phyloP scores from a whole-genome alignment of 331 rosid genomes.

The Arachis monticola region DNA sequence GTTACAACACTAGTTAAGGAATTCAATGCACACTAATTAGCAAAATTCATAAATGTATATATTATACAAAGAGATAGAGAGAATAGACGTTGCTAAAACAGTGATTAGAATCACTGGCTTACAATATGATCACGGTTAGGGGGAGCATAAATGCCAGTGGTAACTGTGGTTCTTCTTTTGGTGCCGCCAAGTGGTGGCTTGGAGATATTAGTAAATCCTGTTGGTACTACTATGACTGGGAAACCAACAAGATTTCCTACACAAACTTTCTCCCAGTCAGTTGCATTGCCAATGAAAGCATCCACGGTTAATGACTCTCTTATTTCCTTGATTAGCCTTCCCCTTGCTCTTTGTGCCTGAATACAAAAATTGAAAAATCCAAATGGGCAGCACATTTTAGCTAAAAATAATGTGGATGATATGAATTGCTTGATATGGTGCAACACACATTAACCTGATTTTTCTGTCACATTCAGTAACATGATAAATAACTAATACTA shows the following conservation, averaged over 20 bases:
- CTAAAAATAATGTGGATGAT: not conserved
- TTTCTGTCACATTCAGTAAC: not conserved
- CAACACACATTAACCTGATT: constrained; percentile 7
- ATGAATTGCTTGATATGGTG: not conserved
- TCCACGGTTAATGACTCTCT: constrained; percentile 61
- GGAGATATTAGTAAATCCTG: constrained; percentile 57
- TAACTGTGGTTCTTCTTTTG: constrained; percentile 50
- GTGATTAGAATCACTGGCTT: not conserved
- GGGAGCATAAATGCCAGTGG: constrained; percentile 67
- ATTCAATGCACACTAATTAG: too few relatives aligned
- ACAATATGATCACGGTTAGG: constrained; percentile 69
- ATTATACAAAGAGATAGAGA: too few relatives aligned
- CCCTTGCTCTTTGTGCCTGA: constrained; percentile 82
- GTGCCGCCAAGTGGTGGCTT: constrained; percentile 51
- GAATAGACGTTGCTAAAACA: not conserved
- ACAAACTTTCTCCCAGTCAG: constrained; percentile 86
- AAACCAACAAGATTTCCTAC: constrained; percentile 75
- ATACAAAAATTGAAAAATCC: constrained; percentile 4
- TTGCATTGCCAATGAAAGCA: constrained; percentile 78
- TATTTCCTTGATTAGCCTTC: constrained; percentile 64
- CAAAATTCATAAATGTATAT: too few relatives aligned
- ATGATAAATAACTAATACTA: not conserved
- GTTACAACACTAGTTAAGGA: too few relatives aligned
- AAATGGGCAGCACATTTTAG: constrained; percentile 5
- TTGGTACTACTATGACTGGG: constrained; percentile 69